These are phyloP conservation scores for Paramyrothecium sp. DNA, from an alignment of 2,329 filamentous ascomycete species.

Conservation along the genomic window DNA sequence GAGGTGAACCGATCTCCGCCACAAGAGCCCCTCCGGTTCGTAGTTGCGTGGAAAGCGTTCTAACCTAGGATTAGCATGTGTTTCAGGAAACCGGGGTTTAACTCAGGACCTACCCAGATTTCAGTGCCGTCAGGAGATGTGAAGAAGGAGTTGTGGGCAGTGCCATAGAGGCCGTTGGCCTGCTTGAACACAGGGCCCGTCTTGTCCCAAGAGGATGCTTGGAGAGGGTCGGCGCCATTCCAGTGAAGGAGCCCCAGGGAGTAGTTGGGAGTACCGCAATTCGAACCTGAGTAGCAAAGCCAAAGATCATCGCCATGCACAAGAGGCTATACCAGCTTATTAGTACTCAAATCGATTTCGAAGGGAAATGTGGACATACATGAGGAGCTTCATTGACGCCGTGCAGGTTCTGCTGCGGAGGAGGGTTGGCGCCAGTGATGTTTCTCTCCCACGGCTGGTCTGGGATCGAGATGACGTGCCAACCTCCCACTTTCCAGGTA, in stretches of 20 bases:
- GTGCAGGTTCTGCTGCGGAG: not conserved
- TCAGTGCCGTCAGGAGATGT: slow-evolving; percentile 49
- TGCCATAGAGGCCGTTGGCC: slow-evolving; percentile 54
- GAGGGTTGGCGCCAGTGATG: slow-evolving; percentile 5
- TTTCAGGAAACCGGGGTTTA: not conserved
- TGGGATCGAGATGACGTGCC: slow-evolving; percentile 10
- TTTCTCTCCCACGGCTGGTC: slow-evolving; percentile 11
- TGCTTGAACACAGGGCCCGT: slow-evolving; percentile 45
- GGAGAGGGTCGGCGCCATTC: slow-evolving; percentile 47
- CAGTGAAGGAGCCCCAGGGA: slow-evolving; percentile 50
- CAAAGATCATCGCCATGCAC: slow-evolving; percentile 50
- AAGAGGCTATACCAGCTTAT: slow-evolving; percentile 26
- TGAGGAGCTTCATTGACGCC: not conserved
- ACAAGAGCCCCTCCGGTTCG: not conserved
- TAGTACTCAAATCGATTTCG: not conserved
- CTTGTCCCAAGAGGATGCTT: slow-evolving; percentile 46
- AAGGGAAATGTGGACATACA: not conserved
- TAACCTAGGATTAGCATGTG: not conserved
- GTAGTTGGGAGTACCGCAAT: slow-evolving; percentile 53
- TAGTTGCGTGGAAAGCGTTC: not conserved
- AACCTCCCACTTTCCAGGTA: slow-evolving; percentile 7
- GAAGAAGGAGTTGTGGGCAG: slow-evolving; percentile 57
- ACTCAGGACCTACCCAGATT: slow-evolving; percentile 34
- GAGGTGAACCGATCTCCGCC: not conserved
- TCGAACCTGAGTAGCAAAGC: slow-evolving; percentile 50